Evolutionary conservation across 2,329 filamentous ascomycete genomes (phyloP), one percentile per base, ranked within the genome.

Genomic region (Aspergillus flavus): DNA sequence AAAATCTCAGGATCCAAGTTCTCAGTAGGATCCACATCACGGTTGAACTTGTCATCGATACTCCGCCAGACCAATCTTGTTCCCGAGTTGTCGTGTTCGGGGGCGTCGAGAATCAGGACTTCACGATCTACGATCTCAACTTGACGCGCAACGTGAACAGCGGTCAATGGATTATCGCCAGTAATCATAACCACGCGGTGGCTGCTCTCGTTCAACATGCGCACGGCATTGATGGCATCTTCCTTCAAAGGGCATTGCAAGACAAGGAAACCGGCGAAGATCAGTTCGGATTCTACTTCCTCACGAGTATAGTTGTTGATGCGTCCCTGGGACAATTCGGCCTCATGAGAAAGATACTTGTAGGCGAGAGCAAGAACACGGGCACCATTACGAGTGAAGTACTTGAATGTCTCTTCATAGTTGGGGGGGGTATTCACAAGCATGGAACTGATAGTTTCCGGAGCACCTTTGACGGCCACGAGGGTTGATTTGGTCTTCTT

Each of bases 101-200:
- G 95, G 2, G 94, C 93, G 76, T 99, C 95, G 30, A 99, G 85
- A 70, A 99, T 98, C 64, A 98, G 85, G 59, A 95, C 92, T 39
- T 98, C 94, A 61, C 95, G 90, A 73, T 99, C 95, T 19, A 99
- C 93, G 77, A 99, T 99, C 77, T 99, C 95, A 30, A 99, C 95
- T 77, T 97, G 90, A 65, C 91, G 89, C 19, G 95, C 95, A 61
- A 99, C 95, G 75, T 99, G 94, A 12, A 97, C 92, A 68, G 95
- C 95, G 46, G 95, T 99, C 58, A 99, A 85, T 14, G 95, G 94
- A 77, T 99, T 99, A 78, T 99, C 95, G 75, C 95, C 95, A 64
- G 95, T 99, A 69, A 99, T 99, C 95, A 99, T 99, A 71, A 99
- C 91, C 54, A 97, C 93, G 71, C 95, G 92, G 79, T 99, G 95